Evolutionary conservation across 257 asterid species (phyloP), one percentile per base, ranked within the genome.

Genomic region (Coffea canephora): DNA sequence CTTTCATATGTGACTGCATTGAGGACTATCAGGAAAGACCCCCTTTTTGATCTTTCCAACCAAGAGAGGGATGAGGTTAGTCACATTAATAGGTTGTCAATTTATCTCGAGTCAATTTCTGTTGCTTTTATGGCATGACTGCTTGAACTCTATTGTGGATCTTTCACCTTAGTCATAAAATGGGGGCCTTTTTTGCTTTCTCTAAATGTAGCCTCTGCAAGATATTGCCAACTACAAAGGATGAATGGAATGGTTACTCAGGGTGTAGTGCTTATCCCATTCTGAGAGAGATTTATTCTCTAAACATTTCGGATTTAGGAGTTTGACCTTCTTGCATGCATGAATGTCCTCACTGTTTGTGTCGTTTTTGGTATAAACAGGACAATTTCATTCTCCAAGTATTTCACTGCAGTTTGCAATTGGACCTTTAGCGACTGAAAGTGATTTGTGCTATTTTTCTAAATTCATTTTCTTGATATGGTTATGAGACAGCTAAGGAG

Each of bases 61-160:
- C 64, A 72, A 23, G 99, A 95, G 88, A 91, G 87, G 85, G 82
- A 84, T 25, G 97, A 95, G 99, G 99, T 95, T 69, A 52, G 91
- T 80, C 52, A 39, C 43, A 39, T 39, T 39, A 39, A 4, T 39
- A 1, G 4, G n/a, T 78, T 23, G 69, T 50, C 49, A 23, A 34
- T 45, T 66, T 64, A 34, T 71, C n/a, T 31, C 31, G 4, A 39
- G 59, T 61, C 72, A 75, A 41, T 41, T 61, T 57, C 59, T 43
- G 61, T n/a, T 23, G 45, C 57, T 46, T 69, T 62, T 76, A 39
- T 34, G 21, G 5, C 62, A 25, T 48, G 39, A 31, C 19, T 23
- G n/a, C 46, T 52, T 79, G 21, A 2, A 75, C 7, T 3, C 18
- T 5, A 7, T 34, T 21, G 18, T 21, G 12, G 39, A 21, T 16